Evolutionary conservation across 805 yeast genomes (phyloP), one percentile per base, ranked within the genome.

Genomic region (Wickerhamiella spandovensis): DNA sequence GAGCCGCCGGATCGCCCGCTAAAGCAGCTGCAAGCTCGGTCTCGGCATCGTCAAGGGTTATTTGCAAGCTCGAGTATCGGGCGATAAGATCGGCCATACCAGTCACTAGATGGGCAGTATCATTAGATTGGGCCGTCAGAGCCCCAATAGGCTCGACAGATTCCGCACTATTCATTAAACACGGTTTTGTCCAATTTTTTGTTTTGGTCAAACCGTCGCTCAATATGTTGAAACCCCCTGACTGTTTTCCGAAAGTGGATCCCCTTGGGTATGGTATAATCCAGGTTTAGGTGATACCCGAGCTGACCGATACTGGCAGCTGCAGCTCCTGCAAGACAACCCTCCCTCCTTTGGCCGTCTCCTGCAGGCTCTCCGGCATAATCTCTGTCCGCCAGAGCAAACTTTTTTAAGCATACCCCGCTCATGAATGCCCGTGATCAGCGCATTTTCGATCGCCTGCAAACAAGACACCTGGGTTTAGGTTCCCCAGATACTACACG

Each of bases 401-500:
- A n/a, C n/a, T n/a, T n/a, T n/a, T n/a, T n/a, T n/a, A n/a, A n/a
- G n/a, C n/a, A n/a, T n/a, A n/a, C n/a, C n/a, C n/a, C n/a, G n/a
- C n/a, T n/a, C 32, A 28, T 28, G 32, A 35, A 15, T 17, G 38
- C 46, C 3, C 37, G 46, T 9, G 23, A 24, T 15, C 43, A 49
- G 48, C 52, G 49, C 43, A 39, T 46, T 45, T 52, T 41, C 20
- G 47, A 47, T 21, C 51, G 54, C 20, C 50, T 48, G 42, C 48
- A 50, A 38, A 44, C 48, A 2, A 46, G 53, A 2, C 48, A 48
- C 25, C 46, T 44, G 17, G 58, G 54, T 5, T 53, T 51, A 2
- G 54, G 57, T 5, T 30, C 47, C 12, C 50, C 57, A 1, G 61
- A 56, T 21, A 56, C 57, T 0, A 54, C 58, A 4, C 48, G 50